Evolutionary conservation across 148 eudicot species (phyloP), one percentile per base, ranked within the genome.

Genomic region (Drosera capensis): DNA sequence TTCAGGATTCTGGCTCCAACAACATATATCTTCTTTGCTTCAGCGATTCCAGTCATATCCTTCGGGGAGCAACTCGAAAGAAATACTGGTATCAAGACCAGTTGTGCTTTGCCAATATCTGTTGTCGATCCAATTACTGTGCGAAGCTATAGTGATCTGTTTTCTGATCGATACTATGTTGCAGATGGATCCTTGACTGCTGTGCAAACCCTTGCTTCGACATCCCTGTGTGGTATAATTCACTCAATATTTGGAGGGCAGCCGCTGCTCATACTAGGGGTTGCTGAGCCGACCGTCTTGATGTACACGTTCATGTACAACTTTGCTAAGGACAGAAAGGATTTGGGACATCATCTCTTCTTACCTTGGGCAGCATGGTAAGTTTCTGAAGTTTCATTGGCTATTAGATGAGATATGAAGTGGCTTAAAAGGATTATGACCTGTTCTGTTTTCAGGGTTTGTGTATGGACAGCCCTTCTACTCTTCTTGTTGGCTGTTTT

Each of bases 341-440:
- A 81, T 50, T 64, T 92, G 76, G 95, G 95, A 22, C 79, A 60
- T 43, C 50, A 74, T 49, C 93, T 85, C 53, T 92, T 75, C 77
- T 72, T 85, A 55, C 88, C 99, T 24, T 92, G 99, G 99, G 55
- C 95, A 8, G 99, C 79, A 71, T 92, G 99, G 99, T 92, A 85
- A n/a, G n/a, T 11, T 56, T 49, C 40, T 44, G 9, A 30, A 24
- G 22, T 13, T 13, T 38, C 36, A 23, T 38, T 23, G 1, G n/a
- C 14, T 4, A 34, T 34, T 2, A 15, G n/a, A 9, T 4, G n/a
- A 34, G n/a, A 34, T 2, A 4, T 34, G 38, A 13, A 34, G 3
- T 34, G 11, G 18, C 38, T 14, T n/a, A 20, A 13, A 3, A 15
- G 14, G 14, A 35, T 28, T 57, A 28, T 52, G 14, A 8, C 31